Base-by-base conservation (phyloP, 2,329 filamentous ascomycete genomes). In the Mollisia scopiformis region DNA sequence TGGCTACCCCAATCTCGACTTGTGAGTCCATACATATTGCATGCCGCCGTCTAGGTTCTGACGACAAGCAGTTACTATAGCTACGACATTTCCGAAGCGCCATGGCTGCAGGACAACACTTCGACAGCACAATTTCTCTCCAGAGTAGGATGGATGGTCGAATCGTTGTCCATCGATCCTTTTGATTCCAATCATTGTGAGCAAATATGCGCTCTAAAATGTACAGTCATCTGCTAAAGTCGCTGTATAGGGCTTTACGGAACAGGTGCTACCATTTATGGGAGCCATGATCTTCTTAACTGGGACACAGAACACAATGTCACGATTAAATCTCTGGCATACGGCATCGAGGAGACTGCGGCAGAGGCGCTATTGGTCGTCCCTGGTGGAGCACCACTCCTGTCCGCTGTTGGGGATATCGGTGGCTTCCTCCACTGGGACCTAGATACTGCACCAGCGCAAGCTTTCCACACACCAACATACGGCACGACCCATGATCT, bases 131-230 rank as follows among this genome's bases (percentile, higher is more conserved):
- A 64, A 11, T 67, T 64, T 30, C 21, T 57, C 14, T 47, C 58
- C 13, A 62, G 52, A 30, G 71, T 87, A 3, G 84, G 84, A 2
- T 87, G 84, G 84, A 87, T 86, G 84, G 82, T 86, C 8, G 84
- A 87, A 66, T 74, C 79, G 0, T 71, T 87, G 7, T 81, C 81
- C 19, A 87, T 87, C 53, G 77, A 87, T 66, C 84, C 84, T 0
- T 77, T 80, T 27, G 83, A 87, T 66, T 84, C 82, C 58, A 78
- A 86, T 67, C 84, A 86, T 69, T 86, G n/a, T n/a, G n/a, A n/a
- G n/a, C n/a, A n/a, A n/a, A n/a, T n/a, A n/a, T n/a, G n/a, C n/a
- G n/a, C n/a, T n/a, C n/a, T n/a, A n/a, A n/a, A n/a, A n/a, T n/a
- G n/a, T n/a, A n/a, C n/a, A n/a, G n/a, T n/a, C n/a, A n/a, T n/a